Evolutionary conservation across 2,329 filamentous ascomycete genomes (phyloP).

Genomic region (Cadophora sp.): DNA sequence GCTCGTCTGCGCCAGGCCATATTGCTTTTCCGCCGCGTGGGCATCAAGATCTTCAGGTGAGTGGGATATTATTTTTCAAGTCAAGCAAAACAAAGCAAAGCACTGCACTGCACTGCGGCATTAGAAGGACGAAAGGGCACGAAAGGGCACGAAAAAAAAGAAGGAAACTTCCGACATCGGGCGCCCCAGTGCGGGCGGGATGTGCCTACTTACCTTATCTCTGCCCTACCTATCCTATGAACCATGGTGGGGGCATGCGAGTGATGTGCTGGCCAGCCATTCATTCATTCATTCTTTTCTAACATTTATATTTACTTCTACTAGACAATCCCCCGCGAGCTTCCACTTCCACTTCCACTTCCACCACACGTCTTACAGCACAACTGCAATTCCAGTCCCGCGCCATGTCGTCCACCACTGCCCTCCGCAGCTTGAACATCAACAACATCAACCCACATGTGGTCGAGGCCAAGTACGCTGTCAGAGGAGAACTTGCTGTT

Average conservation of each 20-base stretch:
- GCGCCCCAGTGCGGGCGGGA: conserved; percentile 25
- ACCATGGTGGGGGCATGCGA: conserved; percentile 37
- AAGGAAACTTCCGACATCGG: conserved; percentile 32
- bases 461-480: conserved; percentile 89
- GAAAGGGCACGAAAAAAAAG: not conserved
- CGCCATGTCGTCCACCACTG: conserved; percentile 47
- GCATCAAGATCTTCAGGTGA: conserved; percentile 33
- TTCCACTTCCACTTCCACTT: conserved; percentile 7
- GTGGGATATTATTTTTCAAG: conserved; percentile 26
- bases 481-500: conserved; percentile 93
- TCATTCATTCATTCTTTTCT: conserved; percentile 22
- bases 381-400: conserved; percentile 25
- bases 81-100: not conserved
- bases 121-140: too few species aligned
- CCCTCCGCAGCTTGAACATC: conserved; percentile 66
- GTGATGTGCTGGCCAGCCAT: conserved; percentile 30
- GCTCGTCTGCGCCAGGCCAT: conserved; percentile 9
- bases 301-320: conserved; percentile 25
- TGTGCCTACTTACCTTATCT: too few species aligned
- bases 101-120: too few species aligned
- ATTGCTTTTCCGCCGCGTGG: conserved; percentile 34
- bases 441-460: conserved; percentile 94
- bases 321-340: conserved; percentile 26
- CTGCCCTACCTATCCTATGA: conserved; percentile 25
- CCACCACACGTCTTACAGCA: not conserved